Conservation (phyloP, 129 eudicot species). For the Saposhnikovia divaricata region DNA sequence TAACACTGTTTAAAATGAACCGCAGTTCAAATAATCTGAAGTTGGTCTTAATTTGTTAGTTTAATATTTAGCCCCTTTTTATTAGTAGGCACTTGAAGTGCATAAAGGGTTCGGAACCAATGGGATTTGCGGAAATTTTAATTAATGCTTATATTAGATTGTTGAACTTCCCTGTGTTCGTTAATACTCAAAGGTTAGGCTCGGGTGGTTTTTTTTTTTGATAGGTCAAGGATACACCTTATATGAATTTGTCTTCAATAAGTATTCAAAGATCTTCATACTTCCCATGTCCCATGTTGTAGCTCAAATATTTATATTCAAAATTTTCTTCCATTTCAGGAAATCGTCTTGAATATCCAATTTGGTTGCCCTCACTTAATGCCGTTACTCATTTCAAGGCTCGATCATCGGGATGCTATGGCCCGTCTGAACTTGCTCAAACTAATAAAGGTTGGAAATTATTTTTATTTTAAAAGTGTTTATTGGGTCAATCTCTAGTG, state of each 20-base stretch:
- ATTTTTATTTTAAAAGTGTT: not conserved
- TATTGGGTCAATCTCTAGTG: not conserved
- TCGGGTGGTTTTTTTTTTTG: not conserved
- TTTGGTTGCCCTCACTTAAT: conserved; percentile 80
- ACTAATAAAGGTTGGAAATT: conserved; percentile 71
- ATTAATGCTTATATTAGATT: not conserved
- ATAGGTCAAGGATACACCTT: not conserved
- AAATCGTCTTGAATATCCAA: conserved; percentile 87
- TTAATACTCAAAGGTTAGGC: not conserved
- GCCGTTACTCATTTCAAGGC: conserved; percentile 77
- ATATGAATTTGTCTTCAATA: not conserved
- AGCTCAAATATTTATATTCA: not conserved
- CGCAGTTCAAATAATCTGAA: not conserved
- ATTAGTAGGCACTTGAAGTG: not conserved
- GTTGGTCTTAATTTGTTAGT: not conserved
- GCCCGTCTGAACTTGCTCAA: conserved; percentile 90
- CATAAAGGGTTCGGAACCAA: not conserved
- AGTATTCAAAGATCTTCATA: not conserved
- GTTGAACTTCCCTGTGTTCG: not conserved
- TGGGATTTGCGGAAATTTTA: not conserved
- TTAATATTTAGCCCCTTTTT: not conserved
- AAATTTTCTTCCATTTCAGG: conserved; percentile 32
- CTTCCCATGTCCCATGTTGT: not conserved
- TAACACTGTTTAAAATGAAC: not conserved
- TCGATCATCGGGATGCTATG: conserved; percentile 90